These are phyloP conservation scores for Botrytis tulipae DNA, from an alignment of 2,329 filamentous ascomycete species.

Conservation along the genomic window DNA sequence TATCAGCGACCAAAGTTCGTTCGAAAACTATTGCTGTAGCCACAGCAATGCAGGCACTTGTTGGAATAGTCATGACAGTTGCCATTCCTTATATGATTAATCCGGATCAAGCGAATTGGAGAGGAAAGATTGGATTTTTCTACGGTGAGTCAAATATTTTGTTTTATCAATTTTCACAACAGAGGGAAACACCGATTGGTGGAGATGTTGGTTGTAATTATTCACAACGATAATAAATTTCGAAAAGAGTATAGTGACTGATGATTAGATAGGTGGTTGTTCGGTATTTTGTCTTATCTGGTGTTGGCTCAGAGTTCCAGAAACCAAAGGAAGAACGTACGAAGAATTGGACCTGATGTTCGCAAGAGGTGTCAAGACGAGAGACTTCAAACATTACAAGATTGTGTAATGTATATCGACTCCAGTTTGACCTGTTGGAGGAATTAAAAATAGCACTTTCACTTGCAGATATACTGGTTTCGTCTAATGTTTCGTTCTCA, in stretches of 20 bases:
- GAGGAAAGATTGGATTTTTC: constrained; percentile 37
- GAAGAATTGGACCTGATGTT: constrained; percentile 50
- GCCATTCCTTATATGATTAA: constrained; percentile 39
- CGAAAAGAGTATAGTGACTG: constrained; percentile 5
- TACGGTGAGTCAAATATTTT: constrained; percentile 28
- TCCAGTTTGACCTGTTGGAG: background rate
- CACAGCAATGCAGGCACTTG: constrained; percentile 27
- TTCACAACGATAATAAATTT: background rate
- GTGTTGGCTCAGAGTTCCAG: constrained; percentile 43
- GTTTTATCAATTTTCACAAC: background rate
- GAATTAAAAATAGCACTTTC: background rate
- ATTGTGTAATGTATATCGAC: constrained; percentile 11
- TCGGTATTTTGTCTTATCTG: constrained; percentile 44
- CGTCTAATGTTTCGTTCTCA: background rate
- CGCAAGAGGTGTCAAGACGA: constrained; percentile 38
- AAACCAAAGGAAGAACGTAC: constrained; percentile 46
- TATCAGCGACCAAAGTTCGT: constrained; percentile 46
- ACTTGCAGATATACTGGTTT: background rate
- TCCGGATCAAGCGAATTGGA: constrained; percentile 37
- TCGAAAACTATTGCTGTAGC: constrained; percentile 32
- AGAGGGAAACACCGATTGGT: no score
- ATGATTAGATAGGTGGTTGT: constrained; percentile 38
- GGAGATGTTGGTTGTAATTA: background rate
- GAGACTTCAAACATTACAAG: constrained; percentile 37
- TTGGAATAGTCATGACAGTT: constrained; percentile 30